Percentiles rank a stretch among this genome's conserved stretches.
These are phyloP conservation scores for Epichloe sp. DNA, from an alignment of 2,329 filamentous ascomycete species.

Conservation along the genomic window DNA sequence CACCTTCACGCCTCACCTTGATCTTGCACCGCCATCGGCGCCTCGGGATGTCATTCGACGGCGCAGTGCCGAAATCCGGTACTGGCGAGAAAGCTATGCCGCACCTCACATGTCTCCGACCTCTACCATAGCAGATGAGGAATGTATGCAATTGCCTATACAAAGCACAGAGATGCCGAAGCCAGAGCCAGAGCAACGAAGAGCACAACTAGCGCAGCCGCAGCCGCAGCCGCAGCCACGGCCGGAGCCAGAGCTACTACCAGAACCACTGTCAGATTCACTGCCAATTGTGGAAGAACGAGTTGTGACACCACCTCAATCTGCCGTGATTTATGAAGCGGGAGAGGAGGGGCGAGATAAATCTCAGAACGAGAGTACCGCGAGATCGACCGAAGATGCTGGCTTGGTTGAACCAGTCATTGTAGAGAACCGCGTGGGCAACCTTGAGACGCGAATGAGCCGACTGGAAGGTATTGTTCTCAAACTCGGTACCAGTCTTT, in stretches of 20 bases:
- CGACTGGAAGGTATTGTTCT: conserved; percentile 40
- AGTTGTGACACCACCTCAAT: background rate
- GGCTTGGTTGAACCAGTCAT: conserved; percentile 30
- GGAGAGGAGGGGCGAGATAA: background rate
- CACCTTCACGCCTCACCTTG: conserved; percentile 36
- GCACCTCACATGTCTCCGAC: conserved; percentile 37
- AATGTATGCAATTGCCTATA: conserved; percentile 15
- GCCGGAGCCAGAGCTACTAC: conserved; percentile 19
- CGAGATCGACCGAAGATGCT: background rate
- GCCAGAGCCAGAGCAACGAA: conserved; percentile 13
- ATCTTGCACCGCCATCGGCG: conserved; percentile 5
- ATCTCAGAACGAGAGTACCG: background rate
- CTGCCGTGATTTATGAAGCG: background rate
- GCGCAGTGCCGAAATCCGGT: conserved; percentile 50
- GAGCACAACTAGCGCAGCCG: background rate
- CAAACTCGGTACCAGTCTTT: conserved; percentile 33
- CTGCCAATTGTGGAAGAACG: background rate
- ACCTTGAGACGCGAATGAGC: conserved; percentile 37
- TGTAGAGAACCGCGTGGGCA: conserved; percentile 38
- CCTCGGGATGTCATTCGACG: conserved; percentile 26
- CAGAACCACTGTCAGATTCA: conserved; percentile 1
- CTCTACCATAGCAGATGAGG: conserved; percentile 31
- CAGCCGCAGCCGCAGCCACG: conserved; percentile 15
- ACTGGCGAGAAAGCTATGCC: conserved; percentile 49
- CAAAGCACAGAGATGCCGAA: conserved; percentile 7